Percentiles rank a stretch among this genome's conserved stretches.
These are phyloP conservation scores for Haberlea rhodopensis DNA, from an alignment of 257 asterid genomes.

Conservation along the genomic window DNA sequence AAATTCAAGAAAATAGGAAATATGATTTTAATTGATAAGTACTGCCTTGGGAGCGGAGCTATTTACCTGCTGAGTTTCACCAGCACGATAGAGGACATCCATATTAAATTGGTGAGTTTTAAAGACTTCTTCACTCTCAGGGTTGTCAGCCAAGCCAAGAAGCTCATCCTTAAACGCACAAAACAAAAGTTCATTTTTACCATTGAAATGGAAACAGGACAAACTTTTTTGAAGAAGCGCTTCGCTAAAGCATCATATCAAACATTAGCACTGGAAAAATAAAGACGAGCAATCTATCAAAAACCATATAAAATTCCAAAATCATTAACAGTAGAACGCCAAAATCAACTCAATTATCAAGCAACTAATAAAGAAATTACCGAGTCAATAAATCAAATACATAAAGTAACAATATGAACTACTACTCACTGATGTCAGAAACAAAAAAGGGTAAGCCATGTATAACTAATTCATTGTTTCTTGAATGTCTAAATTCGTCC, in stretches of 20 bases:
- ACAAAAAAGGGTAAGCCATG: background rate
- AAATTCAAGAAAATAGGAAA: background rate
- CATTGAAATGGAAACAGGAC: background rate
- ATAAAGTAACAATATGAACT: background rate
- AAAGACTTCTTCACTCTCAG: slow-evolving; percentile 51
- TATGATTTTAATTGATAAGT: background rate
- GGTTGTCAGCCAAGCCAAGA: slow-evolving; percentile 81
- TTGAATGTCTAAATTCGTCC: background rate
- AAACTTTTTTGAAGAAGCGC: background rate
- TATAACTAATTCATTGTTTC: background rate
- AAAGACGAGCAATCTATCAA: background rate
- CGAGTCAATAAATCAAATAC: slow-evolving; percentile 20
- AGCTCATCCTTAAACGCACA: slow-evolving; percentile 73
- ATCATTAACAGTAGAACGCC: slow-evolving; percentile 1
- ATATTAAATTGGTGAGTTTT: slow-evolving; percentile 61
- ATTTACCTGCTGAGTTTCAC: slow-evolving; percentile 82
- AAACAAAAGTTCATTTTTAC: slow-evolving; percentile 24
- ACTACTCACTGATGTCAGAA: background rate
- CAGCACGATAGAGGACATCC: slow-evolving; percentile 79
- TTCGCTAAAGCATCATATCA: slow-evolving; percentile 1
- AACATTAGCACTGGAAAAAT: background rate
- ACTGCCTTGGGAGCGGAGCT: background rate
- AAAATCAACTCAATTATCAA: background rate
- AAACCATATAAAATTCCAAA: slow-evolving; percentile 8
- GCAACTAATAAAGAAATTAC: background rate